Evolutionary conservation across 2,329 filamentous ascomycete species (phyloP), one percentile per base, ranked within the genome.

Genomic region (Ustulina deusta): DNA sequence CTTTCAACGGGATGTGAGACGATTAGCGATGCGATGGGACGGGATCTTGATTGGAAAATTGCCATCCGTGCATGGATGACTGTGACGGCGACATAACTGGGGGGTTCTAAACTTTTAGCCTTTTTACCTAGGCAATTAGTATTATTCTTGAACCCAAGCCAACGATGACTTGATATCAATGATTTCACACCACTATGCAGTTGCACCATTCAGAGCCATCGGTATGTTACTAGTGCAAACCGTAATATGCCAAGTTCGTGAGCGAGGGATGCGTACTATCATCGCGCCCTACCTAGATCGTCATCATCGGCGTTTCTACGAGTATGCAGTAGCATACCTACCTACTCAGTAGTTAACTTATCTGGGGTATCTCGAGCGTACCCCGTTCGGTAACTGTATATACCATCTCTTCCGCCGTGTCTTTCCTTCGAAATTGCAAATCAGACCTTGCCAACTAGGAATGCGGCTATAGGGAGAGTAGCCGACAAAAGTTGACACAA

Each of bases 211-310:
- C 44, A 58, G n/a, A 36, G 25, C 4, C 9, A 32, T 44, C 36
- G 1, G 20, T 29, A 29, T 42, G 51, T 29, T 52, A 29, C 34
- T 62, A 66, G 58, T 66, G 17, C n/a, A 51, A 61, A 61, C 42
- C 20, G 15, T 61, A 58, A 59, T 29, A 44, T 58, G 44, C n/a
- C 25, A 44, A 27, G 32, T 6, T 32, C 34, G 20, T 25, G n/a
- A 20, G 6, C 17, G n/a, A 32, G 15, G 10, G 13, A 22, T 20
- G 40, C 46, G 49, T 59, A 27, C 6, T 13, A 38, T 65, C 11
- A 17, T 49, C 25, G 25, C 13, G 25, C 25, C 11, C 46, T 17
- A 29, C 42, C 42, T 49, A 49, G 15, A 29, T 20, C 20, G 17
- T 57, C 54, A 27, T 63, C 32, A 49, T 58, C 20, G 9, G 22